Conservation (phyloP, 1,284 basidiomycete genomes). For the Cerrena zonata region DNA sequence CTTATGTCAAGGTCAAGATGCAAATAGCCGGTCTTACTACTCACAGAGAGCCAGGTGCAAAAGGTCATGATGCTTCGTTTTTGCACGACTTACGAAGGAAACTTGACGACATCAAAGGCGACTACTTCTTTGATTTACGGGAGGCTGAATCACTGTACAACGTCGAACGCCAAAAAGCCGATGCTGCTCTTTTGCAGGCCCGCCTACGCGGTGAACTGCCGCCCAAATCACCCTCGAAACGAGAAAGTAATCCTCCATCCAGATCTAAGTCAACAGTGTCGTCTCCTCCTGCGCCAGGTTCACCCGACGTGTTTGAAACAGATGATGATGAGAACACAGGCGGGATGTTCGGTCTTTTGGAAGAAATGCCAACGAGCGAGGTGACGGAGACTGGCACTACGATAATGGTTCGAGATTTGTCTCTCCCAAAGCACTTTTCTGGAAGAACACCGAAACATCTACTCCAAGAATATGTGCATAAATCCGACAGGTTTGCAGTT, state of each 20-base stretch:
- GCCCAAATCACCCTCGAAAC: conserved; percentile 5
- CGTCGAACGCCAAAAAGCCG: conserved; percentile 49
- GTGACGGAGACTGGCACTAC: conserved; percentile 49
- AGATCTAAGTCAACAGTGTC: background rate
- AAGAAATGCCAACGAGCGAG: conserved; percentile 55
- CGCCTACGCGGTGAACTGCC: conserved; percentile 42
- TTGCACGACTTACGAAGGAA: conserved; percentile 46
- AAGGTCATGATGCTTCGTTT: conserved; percentile 34
- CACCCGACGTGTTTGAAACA: conserved; percentile 44
- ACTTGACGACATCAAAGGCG: conserved; percentile 51
- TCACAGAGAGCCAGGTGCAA: conserved; percentile 27
- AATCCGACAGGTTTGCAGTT: conserved; percentile 69
- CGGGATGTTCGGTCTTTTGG: conserved; percentile 76
- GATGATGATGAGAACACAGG: conserved; percentile 49
- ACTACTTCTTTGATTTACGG: conserved; percentile 72
- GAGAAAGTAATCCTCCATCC: conserved; percentile 17
- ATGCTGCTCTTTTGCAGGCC: conserved; percentile 46
- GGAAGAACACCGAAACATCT: conserved; percentile 69
- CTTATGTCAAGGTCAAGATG: conserved; percentile 59
- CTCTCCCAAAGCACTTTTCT: conserved; percentile 76
- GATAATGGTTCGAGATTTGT: conserved; percentile 69
- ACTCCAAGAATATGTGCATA: conserved; percentile 60
- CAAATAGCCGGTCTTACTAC: conserved; percentile 42
- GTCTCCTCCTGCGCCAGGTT: conserved; percentile 16
- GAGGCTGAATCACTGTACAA: conserved; percentile 62